Base-by-base conservation (phyloP, 1,284 basidiomycete genomes). In the Takashimella tepidaria region DNA sequence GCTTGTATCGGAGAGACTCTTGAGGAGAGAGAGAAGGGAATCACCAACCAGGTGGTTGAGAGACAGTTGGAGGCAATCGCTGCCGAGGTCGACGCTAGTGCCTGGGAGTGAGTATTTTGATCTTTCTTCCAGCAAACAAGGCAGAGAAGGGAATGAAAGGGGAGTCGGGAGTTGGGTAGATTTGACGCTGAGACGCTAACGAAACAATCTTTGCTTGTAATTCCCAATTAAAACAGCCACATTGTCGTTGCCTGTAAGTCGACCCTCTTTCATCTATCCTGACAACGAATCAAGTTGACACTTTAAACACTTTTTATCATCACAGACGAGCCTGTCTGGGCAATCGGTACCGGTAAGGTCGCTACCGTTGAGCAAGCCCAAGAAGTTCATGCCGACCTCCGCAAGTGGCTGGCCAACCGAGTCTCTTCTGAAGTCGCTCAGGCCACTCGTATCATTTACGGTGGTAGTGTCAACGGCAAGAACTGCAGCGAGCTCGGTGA, bases 1-100 rank as follows among this genome's bases (percentile, higher is more conserved):
- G 86, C 96, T 61, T 98, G 95, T 78, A 85, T 97, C 57, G 96
- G 95, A 46, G 96, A 99, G 79, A 92, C 89, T 42, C 85, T 97
- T 60, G 78, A 85, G 62, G 83, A 98, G 80, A 85, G 96, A 64
- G 93, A 98, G 76, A 79, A 80, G 10, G 83, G 80, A 56, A 78
- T 86, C 75, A 98, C 92, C 43, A 82, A 83, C 58, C 74, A 84
- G 55, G 89, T 98, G 45, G 88, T 92, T 66, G 80, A 90, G 68
- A 79, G 77, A 51, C 93, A 98, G 78, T 83, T 98, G 55, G 80
- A 86, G 70, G 85, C 89, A 50, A 89, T 88, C 60, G 82, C 88
- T 27, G 69, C 66, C 24, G 78, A 83, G 45, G 77, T 88, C 57
- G 79, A 81, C 57, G 80, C 82, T 63, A 76, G 74, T 16, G 85